Percentiles rank a stretch among this genome's conserved stretches.
Evolutionary conservation across 2,329 filamentous ascomycete genomes (phyloP).

Genomic region (Aspergillus pseudoviridinutans): DNA sequence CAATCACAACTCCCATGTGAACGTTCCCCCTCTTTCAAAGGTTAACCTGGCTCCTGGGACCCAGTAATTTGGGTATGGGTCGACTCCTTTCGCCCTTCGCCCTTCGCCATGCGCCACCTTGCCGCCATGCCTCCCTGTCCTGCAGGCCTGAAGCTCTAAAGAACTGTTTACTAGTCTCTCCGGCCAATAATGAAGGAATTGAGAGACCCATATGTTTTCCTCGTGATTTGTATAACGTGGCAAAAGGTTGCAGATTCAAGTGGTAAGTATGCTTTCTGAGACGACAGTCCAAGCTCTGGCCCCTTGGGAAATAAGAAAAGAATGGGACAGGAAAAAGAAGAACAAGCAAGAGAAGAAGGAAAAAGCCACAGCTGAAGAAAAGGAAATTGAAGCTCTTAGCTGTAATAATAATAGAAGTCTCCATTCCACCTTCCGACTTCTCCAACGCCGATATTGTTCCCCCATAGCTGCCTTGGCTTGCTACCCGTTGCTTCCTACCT

Average conservation of each 20-base stretch:
- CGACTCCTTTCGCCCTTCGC: constrained; percentile 7
- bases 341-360: background rate
- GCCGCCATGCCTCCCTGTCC: constrained; percentile 10
- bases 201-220: constrained; percentile 7
- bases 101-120: constrained; percentile 15
- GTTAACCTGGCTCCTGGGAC: constrained; percentile 21
- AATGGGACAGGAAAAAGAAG: constrained; percentile 1
- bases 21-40: constrained; percentile 4
- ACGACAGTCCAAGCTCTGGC: background rate
- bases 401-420: background rate
- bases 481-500: background rate
- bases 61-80: constrained; percentile 21
- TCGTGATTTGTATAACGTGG: constrained; percentile 31
- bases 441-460: background rate
- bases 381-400: background rate
- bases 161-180: background rate
- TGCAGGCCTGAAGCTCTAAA: constrained; percentile 4
- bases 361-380: background rate
- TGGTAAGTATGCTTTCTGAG: background rate
- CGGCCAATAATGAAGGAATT: background rate
- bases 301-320: constrained; percentile 1
- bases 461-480: background rate
- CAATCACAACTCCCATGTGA: background rate
- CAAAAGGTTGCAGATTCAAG: constrained; percentile 16
- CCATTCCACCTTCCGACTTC: background rate